phyloP scores from a whole-genome alignment of 257 asterid species.

The Echites panduratus region DNA sequence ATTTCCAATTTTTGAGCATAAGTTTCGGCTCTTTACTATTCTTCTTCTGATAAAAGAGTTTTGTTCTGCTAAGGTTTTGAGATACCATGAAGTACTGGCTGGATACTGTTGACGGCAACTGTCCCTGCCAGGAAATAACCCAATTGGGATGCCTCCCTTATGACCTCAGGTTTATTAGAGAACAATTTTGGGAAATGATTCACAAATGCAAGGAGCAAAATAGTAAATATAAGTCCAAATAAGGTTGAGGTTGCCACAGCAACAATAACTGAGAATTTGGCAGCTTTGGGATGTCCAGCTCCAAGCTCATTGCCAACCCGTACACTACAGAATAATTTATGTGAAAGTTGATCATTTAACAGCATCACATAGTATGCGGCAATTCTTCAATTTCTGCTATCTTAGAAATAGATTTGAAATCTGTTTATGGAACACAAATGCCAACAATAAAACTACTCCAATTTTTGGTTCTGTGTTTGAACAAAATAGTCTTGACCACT shows the following conservation, averaged over 20 bases:
- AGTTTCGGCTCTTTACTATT: neutral
- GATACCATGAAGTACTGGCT: conserved; percentile 75
- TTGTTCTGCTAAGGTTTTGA: neutral
- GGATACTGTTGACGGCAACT: conserved; percentile 69
- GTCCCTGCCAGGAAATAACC: conserved; percentile 66
- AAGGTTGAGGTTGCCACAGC: conserved; percentile 48
- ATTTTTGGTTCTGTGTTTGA: too few relatives aligned
- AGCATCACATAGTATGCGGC: neutral
- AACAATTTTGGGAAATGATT: conserved; percentile 43
- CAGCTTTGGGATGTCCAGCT: conserved; percentile 66
- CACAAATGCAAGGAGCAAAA: conserved; percentile 4
- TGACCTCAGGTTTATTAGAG: conserved; percentile 44
- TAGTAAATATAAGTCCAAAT: conserved; percentile 49
- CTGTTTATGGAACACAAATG: too few relatives aligned
- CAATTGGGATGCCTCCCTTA: conserved; percentile 52
- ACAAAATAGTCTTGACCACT: too few relatives aligned
- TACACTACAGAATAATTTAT: conserved; percentile 39
- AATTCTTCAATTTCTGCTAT: too few relatives aligned
- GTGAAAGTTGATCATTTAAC: neutral
- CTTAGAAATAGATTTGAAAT: too few relatives aligned
- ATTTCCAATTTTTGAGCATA: neutral
- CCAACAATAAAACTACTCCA: too few relatives aligned
- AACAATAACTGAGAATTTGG: conserved; percentile 53
- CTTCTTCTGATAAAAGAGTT: neutral
- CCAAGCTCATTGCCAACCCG: conserved; percentile 84